Evolutionary conservation across 352 stramenopile genomes (phyloP).

Genomic region (Achlya hypogyna): DNA sequence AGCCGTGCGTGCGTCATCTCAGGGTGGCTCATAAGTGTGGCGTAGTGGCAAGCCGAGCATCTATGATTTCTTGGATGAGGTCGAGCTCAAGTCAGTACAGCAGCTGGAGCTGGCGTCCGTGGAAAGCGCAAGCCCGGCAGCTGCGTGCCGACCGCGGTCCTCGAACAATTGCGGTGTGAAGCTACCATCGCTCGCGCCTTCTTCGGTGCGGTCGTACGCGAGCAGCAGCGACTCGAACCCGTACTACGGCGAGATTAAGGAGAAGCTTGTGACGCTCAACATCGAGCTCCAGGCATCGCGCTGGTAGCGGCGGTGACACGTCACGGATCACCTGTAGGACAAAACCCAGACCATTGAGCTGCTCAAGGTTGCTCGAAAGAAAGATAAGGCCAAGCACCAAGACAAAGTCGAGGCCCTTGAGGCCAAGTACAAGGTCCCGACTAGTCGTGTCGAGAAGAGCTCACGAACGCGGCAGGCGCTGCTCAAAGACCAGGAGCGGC

Average conservation of each 20-base stretch:
- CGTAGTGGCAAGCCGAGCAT: conserved; percentile 33
- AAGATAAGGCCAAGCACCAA: conserved; percentile 58
- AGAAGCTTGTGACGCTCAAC: conserved; percentile 65
- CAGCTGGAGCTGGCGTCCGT: conserved; percentile 31
- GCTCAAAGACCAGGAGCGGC: conserved; percentile 46
- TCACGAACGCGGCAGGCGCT: conserved; percentile 23
- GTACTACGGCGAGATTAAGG: conserved; percentile 65
- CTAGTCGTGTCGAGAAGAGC: neutral
- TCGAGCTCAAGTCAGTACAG: conserved; percentile 51
- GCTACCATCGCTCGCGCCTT: conserved; percentile 24
- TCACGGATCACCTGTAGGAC: conserved; percentile 32
- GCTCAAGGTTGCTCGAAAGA: conserved; percentile 63
- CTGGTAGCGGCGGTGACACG: no score
- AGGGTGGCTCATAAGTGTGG: no score
- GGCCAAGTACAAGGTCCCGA: conserved; percentile 23
- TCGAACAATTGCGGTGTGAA: no score
- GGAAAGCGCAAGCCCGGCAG: conserved; percentile 14
- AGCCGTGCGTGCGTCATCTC: neutral
- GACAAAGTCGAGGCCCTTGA: conserved; percentile 41
- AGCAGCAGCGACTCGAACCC: conserved; percentile 33
- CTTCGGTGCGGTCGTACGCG: conserved; percentile 5
- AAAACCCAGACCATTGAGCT: conserved; percentile 80
- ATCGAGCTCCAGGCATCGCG: conserved; percentile 63
- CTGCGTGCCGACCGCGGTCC: conserved; percentile 30
- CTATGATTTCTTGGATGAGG: conserved; percentile 69